Evolutionary conservation across 805 yeast species (phyloP), one percentile per base, ranked within the genome.

Genomic region (Yarrowia sp.): DNA sequence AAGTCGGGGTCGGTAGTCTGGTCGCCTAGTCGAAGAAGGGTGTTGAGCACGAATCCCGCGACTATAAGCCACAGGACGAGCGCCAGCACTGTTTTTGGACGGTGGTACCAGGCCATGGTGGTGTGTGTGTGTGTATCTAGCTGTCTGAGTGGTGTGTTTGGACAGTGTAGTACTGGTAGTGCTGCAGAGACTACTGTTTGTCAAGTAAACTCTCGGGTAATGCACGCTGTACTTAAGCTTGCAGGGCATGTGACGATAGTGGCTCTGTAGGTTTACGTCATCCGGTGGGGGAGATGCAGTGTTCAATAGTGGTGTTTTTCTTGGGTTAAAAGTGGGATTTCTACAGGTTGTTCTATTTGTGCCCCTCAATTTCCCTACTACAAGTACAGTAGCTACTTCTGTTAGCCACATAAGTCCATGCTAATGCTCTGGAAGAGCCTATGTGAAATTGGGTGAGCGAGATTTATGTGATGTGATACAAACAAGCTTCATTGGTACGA

Each of bases 141-240:
- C 17, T 45, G 31, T 13, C 11, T 22, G 10, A 8, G 17, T 28
- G 8, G 50, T n/a, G 50, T n/a, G 35, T 33, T n/a, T 44, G 10
- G 48, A 8, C n/a, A 14, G 42, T 38, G 22, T 15, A 5, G 22
- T 41, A 5, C 22, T 41, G 44, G 22, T 41, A 5, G 44, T 41
- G 44, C 18, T 15, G 13, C 13, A 41, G 28, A 41, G 44, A 3
- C 15, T 18, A 13, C 15, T 17, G 28, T 11, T 17, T 10, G 18
- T 58, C 41, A 17, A 48, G n/a, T 48, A 48, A 18, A 48, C 57
- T 39, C 62, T 43, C 35, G 57, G 53, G 33, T 41, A 28, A 39
- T 55, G 62, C 62, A 48, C 55, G 31, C 55, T 33, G 32, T 18
- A 48, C 55, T 48, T 48, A 48, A 48, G 41, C 55, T 48, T 48